Evolutionary conservation across 1,139 yeast species (phyloP), one percentile per base, ranked within the genome.

Genomic region (Hyphopichia wangnamkhiaoensis): DNA sequence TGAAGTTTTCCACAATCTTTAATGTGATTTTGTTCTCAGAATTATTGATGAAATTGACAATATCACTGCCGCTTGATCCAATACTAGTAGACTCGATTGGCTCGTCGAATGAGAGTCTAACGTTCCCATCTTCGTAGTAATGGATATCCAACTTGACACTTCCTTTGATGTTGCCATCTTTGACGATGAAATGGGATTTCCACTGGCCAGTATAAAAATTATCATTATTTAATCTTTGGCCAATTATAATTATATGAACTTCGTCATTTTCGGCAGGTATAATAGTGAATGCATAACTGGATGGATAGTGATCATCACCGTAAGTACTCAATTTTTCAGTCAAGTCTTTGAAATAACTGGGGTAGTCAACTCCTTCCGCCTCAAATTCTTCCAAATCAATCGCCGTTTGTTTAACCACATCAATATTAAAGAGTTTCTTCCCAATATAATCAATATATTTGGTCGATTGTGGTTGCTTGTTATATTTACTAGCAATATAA

Each of bases 41-140:
- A 25, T 57, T 56, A 40, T 73, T 71, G 49, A 91, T 85, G 32
- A 73, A 61, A 42, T 71, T 69, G 34, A 80, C 73, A 16, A 84
- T 64, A 2, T 58, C 60, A 10, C 59, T 55, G 6, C 67, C 62
- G 32, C 45, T 45, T 10, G 39, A 39, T 5, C 26, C 41, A 2
- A 45, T 45, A 3, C 51, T 37, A 1, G 44, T 35, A 3, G 58
- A 55, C 5, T 56, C 57, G 2, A 75, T 53, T n/a, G 58, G 56
- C 39, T 80, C 77, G 8, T 63, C 61, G 20, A 84, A 78, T 48
- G 79, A 81, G 52, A 93, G 76, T 37, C 94, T 74, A 16, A 93
- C 98, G 54, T 93, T 93, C 23, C 98, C 98, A 52, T 93, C 98
- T 64, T 93, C 98, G 58, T 79, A 93, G 63, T 91, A 93, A 61